Base-by-base conservation (phyloP, 306 rosid genomes). In the Fagus crenata region DNA sequence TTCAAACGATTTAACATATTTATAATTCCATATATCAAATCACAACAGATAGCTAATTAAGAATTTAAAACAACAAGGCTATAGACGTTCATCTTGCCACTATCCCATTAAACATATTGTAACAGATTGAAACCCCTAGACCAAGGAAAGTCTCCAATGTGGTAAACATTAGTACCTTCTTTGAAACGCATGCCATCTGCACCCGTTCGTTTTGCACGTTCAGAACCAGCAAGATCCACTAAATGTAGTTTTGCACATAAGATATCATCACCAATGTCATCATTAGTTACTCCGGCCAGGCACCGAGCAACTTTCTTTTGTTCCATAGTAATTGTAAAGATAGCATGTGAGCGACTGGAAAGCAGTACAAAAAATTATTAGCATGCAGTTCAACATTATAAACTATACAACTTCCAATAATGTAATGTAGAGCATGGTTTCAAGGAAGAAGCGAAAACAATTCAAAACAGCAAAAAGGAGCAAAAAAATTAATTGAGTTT, bases 221-320 rank as follows among this genome's bases (percentile, higher is more conserved):
- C 99, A 42, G 99, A 95, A 82, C 99, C 99, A 76, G 98, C 99
- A 80, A 95, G 90, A 70, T 95, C 99, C 17, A 95, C 99, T 76
- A 95, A 60, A 80, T 95, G 99, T 18, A 95, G 85, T 69, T 95
- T 95, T 14, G 99, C 97, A 76, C 96, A 87, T 59, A 95, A 77
- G 56, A 95, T 91, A 37, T 92, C 98, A 74, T 91, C 96, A 32
- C 97, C 93, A 7, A 78, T 43, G 41, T 88, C 89, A 49, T 86
- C 92, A 67, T 75, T 75, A 43, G 56, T 13, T 84, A 77, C 69
- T 15, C 86, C 87, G 59, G 54, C 51, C 6, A 6, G 42, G 22
- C 42, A 55, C n/a, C 75, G 76, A 36, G 49, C 39, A 54, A 12
- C 74, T 78, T 85, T 90, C 89, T 91, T 96, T 78, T 96, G 99